Evolutionary conservation across 1,284 basidiomycete genomes (phyloP), one percentile per base, ranked within the genome.

Genomic region (Apiotrichum laibachii): DNA sequence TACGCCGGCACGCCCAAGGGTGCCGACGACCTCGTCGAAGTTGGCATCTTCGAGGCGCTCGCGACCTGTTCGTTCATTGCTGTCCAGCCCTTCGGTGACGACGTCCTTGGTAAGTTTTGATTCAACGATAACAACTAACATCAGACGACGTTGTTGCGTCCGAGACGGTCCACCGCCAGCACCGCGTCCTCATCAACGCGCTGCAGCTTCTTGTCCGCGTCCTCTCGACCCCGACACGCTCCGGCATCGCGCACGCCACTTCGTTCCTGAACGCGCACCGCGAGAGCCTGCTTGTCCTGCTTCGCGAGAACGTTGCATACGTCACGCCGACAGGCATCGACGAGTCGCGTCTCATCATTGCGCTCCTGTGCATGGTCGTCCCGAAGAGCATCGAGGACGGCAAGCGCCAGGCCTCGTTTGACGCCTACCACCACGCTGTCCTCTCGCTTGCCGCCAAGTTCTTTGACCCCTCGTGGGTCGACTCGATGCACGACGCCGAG

Each of bases 61-160:
- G 85, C 88, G 0, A 86, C 89, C 61, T 95, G 90, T 73, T 89
- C 94, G 65, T 98, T 88, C 76, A 79, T 97, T 52, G 88, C 92
- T 65, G 88, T 65, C 88, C 92, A 22, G 87, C 94, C 70, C 82
- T 84, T 44, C 87, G 92, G 67, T 16, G 87, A 91, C 61, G 85
- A 87, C 0, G 87, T 89, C 70, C 85, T 92, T 71, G 89, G 90
- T 89, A 66, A 58, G 85, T 77, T 46, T 11, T 16, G 37, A 33
- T 26, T 7, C 21, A 16, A 12, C 6, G 18, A 16, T 19, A 5
- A 10, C 1, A 21, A 16, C 18, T 22, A 19, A 37, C 31, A 1
- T 11, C 33, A 56, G 65, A 67, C 40, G 67, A 67, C 34, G 53
- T 55, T 0, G 58, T 57, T 3, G 60, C 59, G 9, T 45, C 44